Evolutionary conservation across 176 grass and related monocot genomes (phyloP), one percentile per base, ranked within the genome.

Genomic region (Oryza australiensis): DNA sequence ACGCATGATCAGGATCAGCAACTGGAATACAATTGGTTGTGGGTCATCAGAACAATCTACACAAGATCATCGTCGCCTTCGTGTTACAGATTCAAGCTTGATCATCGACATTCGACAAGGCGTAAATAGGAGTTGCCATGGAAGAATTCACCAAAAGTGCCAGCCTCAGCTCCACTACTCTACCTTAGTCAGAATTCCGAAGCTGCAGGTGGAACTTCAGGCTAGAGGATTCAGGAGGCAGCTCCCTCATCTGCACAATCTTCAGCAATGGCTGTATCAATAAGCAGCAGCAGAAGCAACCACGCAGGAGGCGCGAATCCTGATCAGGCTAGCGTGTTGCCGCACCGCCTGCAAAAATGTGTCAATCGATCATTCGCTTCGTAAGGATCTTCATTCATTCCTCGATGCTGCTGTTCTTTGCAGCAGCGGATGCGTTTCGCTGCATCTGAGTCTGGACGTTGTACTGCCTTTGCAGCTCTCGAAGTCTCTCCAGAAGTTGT

Each of bases 401-500:
- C 34, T 93, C 82, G 20, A 80, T 82, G 33, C 26, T 82, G 40
- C 26, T 84, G n/a, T 84, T 74, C 75, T 90, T 93, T 20, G 79
- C 73, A 62, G 64, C 71, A 34, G 80, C 70, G 15, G 78, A 30
- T 71, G 82, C 41, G 28, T 85, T 91, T 26, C 96, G 93, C 16
- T 92, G 91, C 66, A 65, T 26, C 32, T 90, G 87, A 60, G 79
- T 59, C 83, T 92, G 89, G 49, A 93, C 76, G 16, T 57, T 77
- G 1, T 92, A 88, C 29, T 96, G 91, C 30, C 89, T 87, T 82
- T 91, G 85, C 79, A 94, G 76, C 74, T 90, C 93, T 24, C 80
- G 86, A 26, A 99, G 87, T 77, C 55, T 94, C 68, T 96, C 93
- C 5, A 94, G 35, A 45, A 96, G 89, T 70, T 96, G 87, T 85